Base-by-base conservation (phyloP, 257 asterid species). In the Ocimum tenuiflorum region DNA sequence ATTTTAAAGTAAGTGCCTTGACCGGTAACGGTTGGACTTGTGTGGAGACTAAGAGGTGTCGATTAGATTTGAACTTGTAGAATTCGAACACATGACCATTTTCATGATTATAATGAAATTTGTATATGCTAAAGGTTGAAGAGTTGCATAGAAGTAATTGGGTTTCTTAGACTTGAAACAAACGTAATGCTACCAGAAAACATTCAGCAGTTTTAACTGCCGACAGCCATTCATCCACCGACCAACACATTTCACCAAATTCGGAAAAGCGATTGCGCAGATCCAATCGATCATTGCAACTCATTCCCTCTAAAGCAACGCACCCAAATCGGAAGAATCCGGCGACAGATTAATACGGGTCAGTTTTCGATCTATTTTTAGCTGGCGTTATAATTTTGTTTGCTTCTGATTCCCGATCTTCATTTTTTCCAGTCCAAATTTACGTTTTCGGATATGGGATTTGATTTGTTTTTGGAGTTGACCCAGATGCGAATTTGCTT, bases 191-290 rank as follows among this genome's bases (percentile, higher is more conserved):
- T 61, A 67, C 73, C 66, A 48, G 69, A 57, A 75, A 63, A 55
- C 64, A 41, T 51, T 60, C 13, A 75, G 66, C 75, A 73, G 70
- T 53, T 67, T n/a, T 66, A 71, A 79, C 81, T 56, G 50, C 79
- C 79, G 77, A 80, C 77, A 70, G 20, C 63, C 38, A 50, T 71
- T 54, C 61, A 69, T 54, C 69, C 59, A 17, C 20, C 33, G 38
- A 22, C 67, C 61, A 50, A 53, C 45, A 73, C 76, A 27, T 54
- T 49, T 42, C 67, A 48, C 72, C 79, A 59, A 72, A 53, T 43
- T 19, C 14, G 6, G 43, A 24, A n/a, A 67, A 55, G 22, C 3
- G 17, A 9, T 19, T 13, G 0, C 7, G 13, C 72, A 72, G 77
- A 79, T 79, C 84, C 68, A 36, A 69, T 65, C 72, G 50, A 43